Conservation (phyloP, 306 rosid genomes). For the Vigna unguiculata region DNA sequence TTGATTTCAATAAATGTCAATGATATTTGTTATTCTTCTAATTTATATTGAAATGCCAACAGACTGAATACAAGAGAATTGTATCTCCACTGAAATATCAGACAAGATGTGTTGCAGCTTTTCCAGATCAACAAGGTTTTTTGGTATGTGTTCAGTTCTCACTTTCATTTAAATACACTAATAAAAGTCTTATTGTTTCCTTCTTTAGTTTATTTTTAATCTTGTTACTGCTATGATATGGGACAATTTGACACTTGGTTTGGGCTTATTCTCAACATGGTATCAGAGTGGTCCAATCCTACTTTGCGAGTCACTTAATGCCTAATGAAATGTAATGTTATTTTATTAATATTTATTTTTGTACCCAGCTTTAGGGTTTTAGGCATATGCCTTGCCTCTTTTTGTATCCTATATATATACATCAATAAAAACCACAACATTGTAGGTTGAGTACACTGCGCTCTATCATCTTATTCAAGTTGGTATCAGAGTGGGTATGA, state of each 20-base stretch:
- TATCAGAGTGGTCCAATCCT: no score
- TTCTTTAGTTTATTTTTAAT: conserved; percentile 14
- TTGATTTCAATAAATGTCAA: conserved; percentile 24
- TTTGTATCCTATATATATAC: no score
- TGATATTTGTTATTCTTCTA: conserved; percentile 28
- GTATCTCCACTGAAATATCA: conserved; percentile 89
- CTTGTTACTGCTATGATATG: conserved; percentile 13
- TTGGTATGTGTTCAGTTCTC: conserved; percentile 62
- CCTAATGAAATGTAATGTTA: no score
- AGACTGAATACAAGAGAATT: conserved; percentile 85
- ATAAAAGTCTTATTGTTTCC: not conserved
- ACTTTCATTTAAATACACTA: not conserved
- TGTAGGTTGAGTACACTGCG: no score
- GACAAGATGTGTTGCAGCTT: conserved; percentile 96
- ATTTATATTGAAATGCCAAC: conserved; percentile 44
- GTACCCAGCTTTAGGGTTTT: no score
- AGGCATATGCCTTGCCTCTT: no score
- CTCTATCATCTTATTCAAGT: no score
- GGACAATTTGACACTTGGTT: conserved; percentile 4
- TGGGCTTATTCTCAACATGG: no score
- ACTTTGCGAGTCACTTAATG: no score
- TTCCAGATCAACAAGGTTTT: conserved; percentile 97
- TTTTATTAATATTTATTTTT: no score
- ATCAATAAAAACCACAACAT: no score
- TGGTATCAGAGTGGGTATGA: no score